A percentile compares a stretch with the other conserved stretches of the same genome.
Conservation (phyloP, 192 early-diverging fungal genomes). For the Coemansia umbellata region DNA sequence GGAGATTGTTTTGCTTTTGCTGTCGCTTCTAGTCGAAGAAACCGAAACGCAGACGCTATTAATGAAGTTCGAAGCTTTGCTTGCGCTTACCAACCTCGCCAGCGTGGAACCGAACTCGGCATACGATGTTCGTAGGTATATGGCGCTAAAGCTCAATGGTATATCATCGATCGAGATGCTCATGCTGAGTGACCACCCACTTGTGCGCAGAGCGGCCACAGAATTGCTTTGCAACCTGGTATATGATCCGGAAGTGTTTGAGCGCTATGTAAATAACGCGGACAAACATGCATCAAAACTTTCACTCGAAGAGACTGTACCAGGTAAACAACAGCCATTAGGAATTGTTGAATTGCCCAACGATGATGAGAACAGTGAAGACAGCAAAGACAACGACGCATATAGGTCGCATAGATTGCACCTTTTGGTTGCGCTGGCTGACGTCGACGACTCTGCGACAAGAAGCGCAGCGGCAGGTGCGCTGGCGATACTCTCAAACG, state of each 20-base stretch:
- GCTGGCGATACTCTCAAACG: constrained; percentile 72
- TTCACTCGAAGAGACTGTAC: neutral
- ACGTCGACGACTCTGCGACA: constrained; percentile 82
- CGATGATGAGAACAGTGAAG: constrained; percentile 10
- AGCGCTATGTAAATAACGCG: constrained; percentile 56
- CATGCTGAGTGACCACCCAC: constrained; percentile 72
- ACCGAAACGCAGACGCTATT: constrained; percentile 54
- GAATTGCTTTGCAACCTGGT: constrained; percentile 94
- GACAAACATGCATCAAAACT: constrained; percentile 13
- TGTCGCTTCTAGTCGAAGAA: constrained; percentile 43
- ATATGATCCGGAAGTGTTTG: constrained; percentile 75
- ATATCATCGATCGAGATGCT: constrained; percentile 69
- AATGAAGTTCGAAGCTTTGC: constrained; percentile 81
- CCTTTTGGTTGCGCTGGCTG: constrained; percentile 79
- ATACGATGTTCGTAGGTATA: constrained; percentile 60
- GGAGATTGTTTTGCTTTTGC: constrained; percentile 67
- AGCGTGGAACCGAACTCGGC: constrained; percentile 53
- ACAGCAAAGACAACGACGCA: constrained; percentile 7
- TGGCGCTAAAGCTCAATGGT: constrained; percentile 58
- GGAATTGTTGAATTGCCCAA: constrained; percentile 32
- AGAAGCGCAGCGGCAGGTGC: constrained; percentile 80
- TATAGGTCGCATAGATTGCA: constrained; percentile 58
- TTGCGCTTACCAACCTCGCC: constrained; percentile 91
- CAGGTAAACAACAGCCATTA: constrained; percentile 4
- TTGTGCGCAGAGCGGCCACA: constrained; percentile 84